These are phyloP conservation scores for Candida xyloterini DNA, from an alignment of 805 yeast species.

Conservation along the genomic window DNA sequence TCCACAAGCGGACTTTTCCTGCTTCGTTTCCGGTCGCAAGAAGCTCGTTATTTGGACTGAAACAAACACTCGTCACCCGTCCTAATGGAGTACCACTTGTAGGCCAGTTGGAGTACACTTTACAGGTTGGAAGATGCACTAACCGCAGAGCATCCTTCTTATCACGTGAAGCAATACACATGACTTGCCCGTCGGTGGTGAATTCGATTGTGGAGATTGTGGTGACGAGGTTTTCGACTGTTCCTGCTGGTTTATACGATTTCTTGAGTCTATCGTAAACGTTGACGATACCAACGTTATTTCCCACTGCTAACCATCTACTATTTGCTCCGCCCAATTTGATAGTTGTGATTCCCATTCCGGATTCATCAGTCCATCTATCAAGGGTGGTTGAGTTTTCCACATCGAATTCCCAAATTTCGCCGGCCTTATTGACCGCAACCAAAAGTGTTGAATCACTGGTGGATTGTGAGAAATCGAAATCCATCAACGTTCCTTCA, in stretches of 20 bases:
- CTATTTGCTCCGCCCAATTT: conserved; percentile 67
- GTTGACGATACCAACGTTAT: conserved; percentile 84
- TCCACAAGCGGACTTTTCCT: conserved; percentile 88
- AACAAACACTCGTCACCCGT: conserved; percentile 76
- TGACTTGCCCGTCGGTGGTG: conserved; percentile 83
- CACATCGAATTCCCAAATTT: conserved; percentile 81
- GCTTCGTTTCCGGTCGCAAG: conserved; percentile 86
- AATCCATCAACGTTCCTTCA: conserved; percentile 83
- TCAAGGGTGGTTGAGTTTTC: conserved; percentile 47
- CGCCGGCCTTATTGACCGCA: conserved; percentile 71
- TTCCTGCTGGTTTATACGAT: conserved; percentile 49
- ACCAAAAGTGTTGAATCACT: conserved; percentile 42
- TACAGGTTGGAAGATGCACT: conserved; percentile 83
- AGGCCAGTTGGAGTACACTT: conserved; percentile 94
- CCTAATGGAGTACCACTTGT: conserved; percentile 96
- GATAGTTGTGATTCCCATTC: conserved; percentile 76
- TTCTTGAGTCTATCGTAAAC: conserved; percentile 60
- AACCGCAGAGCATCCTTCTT: conserved; percentile 81
- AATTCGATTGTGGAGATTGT: conserved; percentile 71
- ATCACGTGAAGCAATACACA: conserved; percentile 81
- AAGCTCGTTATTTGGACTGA: conserved; percentile 80
- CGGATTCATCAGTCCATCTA: conserved; percentile 85
- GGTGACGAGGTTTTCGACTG: conserved; percentile 78
- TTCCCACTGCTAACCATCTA: conserved; percentile 87
- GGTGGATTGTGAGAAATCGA: conserved; percentile 53